A percentile compares a stretch with the other conserved stretches of the same genome.
phyloP scores from a whole-genome alignment of 441 rosid species.

The Raphanus hybrid region DNA sequence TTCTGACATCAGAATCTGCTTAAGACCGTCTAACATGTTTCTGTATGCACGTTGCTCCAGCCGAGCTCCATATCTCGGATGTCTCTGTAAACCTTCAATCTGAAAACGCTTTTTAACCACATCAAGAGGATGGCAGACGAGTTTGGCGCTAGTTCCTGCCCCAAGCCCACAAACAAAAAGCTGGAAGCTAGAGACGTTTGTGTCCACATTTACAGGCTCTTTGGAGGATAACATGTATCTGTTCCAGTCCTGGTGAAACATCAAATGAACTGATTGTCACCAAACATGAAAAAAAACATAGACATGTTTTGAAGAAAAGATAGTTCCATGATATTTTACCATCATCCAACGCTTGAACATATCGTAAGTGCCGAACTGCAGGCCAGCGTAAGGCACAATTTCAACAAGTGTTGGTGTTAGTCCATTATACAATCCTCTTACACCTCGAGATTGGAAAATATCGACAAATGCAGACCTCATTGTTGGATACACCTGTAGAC shows the following conservation, averaged over 20 bases:
- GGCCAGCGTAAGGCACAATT: slow-evolving; percentile 96
- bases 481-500: slow-evolving; percentile 82
- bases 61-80: slow-evolving; percentile 89
- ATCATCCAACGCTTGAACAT: slow-evolving; percentile 87
- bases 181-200: slow-evolving; percentile 77
- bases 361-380: slow-evolving; percentile 96
- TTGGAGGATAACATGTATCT: slow-evolving; percentile 44
- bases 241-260: slow-evolving; percentile 73
- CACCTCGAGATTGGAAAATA: slow-evolving; percentile 72
- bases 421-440: slow-evolving; percentile 89
- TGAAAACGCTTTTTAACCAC: slow-evolving; percentile 98
- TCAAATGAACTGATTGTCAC: slow-evolving; percentile 11
- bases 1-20: slow-evolving; percentile 60
- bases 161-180: slow-evolving; percentile 86
- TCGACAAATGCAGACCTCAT: slow-evolving; percentile 93
- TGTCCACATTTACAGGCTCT: slow-evolving; percentile 43
- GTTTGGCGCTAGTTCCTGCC: slow-evolving; percentile 95
- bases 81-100: slow-evolving; percentile 93
- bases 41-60: slow-evolving; percentile 72
- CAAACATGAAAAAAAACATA: not conserved
- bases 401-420: slow-evolving; percentile 93
- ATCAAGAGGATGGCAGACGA: slow-evolving; percentile 97
- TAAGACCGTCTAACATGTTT: slow-evolving; percentile 81
- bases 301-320: not conserved
- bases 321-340: slow-evolving; percentile 48